phyloP scores from a whole-genome alignment of 306 rosid species.

The Cajanus cajan region DNA sequence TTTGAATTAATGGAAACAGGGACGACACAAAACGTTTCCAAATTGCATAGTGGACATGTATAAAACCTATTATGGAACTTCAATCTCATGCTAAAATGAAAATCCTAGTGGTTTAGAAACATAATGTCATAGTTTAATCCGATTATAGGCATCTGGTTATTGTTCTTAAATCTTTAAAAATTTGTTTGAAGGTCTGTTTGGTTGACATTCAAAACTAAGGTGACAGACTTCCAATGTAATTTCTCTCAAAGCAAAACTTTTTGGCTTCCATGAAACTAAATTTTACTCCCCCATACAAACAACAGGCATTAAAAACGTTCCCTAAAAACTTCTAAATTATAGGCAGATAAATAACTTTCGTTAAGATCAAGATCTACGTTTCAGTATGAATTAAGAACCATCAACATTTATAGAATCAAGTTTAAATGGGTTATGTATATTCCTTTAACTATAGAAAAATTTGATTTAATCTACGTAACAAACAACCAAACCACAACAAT shows the following conservation, averaged over 20 bases:
- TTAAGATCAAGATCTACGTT: not conserved
- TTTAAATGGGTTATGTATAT: not conserved
- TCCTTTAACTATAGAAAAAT: not conserved
- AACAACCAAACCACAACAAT: not conserved
- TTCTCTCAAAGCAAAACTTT: not conserved
- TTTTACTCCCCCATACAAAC: not conserved
- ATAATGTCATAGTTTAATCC: not conserved
- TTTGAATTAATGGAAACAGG: not conserved
- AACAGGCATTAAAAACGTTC: not conserved
- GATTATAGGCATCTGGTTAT: not conserved
- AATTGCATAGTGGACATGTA: not conserved
- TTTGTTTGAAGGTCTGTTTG: not conserved
- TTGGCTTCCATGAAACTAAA: not conserved
- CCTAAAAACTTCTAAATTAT: not conserved
- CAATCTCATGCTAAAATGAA: slow-evolving; percentile 9
- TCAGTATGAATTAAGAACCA: not conserved
- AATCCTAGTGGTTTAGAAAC: not conserved
- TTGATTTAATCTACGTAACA: not conserved
- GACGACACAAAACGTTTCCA: not conserved
- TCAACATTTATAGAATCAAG: not conserved
- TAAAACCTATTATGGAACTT: slow-evolving; percentile 8
- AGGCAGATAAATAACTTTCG: not conserved
- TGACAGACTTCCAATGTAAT: not conserved
- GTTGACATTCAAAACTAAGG: not conserved
- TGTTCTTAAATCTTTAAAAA: not conserved